Evolutionary conservation across 441 rosid genomes (phyloP).

Genomic region (Syzygium syzygioides): DNA sequence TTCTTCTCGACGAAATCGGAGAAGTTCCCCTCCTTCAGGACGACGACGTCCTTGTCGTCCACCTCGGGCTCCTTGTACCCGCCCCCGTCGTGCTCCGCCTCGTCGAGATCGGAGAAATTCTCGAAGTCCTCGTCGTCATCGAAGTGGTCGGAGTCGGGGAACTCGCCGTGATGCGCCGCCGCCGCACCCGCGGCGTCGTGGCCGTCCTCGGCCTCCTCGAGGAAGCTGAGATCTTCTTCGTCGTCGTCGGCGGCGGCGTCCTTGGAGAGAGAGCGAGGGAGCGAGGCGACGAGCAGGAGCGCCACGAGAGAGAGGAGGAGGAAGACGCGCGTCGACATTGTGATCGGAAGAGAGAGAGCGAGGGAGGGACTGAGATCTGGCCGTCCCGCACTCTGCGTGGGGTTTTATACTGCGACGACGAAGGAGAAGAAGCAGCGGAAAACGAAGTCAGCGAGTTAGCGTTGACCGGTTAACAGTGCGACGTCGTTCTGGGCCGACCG

Average conservation of each 20-base stretch:
- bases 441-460: background rate
- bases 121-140: slow-evolving; percentile 19
- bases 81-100: slow-evolving; percentile 36
- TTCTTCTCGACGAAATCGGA: slow-evolving; percentile 51
- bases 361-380: background rate
- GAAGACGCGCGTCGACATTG: slow-evolving; percentile 47
- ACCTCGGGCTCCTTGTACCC: slow-evolving; percentile 51
- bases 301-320: slow-evolving; percentile 49
- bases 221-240: slow-evolving; percentile 97
- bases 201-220: slow-evolving; percentile 55
- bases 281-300: slow-evolving; percentile 46
- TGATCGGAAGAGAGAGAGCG: background rate
- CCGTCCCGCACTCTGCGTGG: background rate
- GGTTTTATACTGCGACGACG: background rate
- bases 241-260: slow-evolving; percentile 25
- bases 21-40: slow-evolving; percentile 73
- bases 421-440: background rate
- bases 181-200: slow-evolving; percentile 17
- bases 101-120: slow-evolving; percentile 61
- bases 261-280: slow-evolving; percentile 41
- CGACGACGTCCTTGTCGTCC: slow-evolving; percentile 89
- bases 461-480: background rate
- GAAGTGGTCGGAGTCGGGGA: slow-evolving; percentile 21
- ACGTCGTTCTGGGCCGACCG: background rate
- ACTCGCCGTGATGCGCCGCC: slow-evolving; percentile 7